Conservation (phyloP, 106 monocot species). For the Dioscorea alata region DNA sequence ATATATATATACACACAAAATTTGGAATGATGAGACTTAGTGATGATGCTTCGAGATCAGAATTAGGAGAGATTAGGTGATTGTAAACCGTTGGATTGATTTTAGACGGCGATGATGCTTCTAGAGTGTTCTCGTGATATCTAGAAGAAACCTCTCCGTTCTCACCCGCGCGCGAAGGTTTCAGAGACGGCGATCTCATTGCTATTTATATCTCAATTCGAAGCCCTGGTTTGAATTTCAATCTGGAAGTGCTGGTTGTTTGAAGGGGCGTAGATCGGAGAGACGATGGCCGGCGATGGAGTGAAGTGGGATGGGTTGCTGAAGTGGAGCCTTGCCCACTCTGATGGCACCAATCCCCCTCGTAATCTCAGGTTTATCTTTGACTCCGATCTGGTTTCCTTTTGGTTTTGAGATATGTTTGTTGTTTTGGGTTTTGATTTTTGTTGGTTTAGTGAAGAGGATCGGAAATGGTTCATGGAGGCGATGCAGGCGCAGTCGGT, state of each 20-base stretch:
- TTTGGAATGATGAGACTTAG: too few relatives aligned
- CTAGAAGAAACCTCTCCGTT: not conserved
- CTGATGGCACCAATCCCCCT: constrained; percentile 56
- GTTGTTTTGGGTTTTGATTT: not conserved
- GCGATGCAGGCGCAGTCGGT: constrained; percentile 84
- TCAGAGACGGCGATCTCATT: not conserved
- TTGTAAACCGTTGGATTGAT: too few relatives aligned
- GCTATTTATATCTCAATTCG: not conserved
- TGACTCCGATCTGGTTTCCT: not conserved
- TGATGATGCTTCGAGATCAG: too few relatives aligned
- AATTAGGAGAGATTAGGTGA: too few relatives aligned
- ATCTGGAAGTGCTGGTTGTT: not conserved
- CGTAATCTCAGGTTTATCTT: constrained; percentile 47
- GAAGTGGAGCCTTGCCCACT: constrained; percentile 85
- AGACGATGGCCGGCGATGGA: constrained; percentile 53
- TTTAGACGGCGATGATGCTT: not conserved
- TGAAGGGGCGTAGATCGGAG: not conserved
- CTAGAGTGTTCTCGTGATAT: not conserved
- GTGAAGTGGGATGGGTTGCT: constrained; percentile 76
- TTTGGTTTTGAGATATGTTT: not conserved
- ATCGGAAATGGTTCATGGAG: constrained; percentile 93
- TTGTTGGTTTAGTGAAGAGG: constrained; percentile 53
- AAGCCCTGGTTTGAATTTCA: not conserved
- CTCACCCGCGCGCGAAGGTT: not conserved
- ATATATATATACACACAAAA: too few relatives aligned